Evolutionary conservation across 345 rosid species (phyloP), one percentile per base, ranked within the genome.

Genomic region (Salix dunnii): DNA sequence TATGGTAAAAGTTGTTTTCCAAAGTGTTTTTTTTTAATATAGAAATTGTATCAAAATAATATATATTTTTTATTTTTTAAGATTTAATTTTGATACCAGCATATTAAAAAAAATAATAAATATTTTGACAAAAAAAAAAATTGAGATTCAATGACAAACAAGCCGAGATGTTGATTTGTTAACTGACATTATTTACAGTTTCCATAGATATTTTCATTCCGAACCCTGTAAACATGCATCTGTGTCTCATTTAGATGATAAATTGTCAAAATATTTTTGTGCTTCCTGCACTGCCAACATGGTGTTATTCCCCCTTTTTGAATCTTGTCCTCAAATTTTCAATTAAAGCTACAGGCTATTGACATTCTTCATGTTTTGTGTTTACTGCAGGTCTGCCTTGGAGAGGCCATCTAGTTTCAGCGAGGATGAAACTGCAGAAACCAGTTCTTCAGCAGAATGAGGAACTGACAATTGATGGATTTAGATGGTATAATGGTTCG

Each of bases 371-470:
- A 71, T 71, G 13, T 68, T 28, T 61, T 55, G 53, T 80, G 51
- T 77, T 25, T 78, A 21, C 62, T 71, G 36, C 75, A 89, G 95
- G 78, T 84, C 89, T 77, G 80, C 79, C 71, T 66, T 70, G 68
- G 92, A 87, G 79, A 83, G 82, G 74, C 85, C 84, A 3, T 87
- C 88, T 60, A 87, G 91, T 85, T 86, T 86, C 85, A 92, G 91
- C 36, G 94, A 90, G 73, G 97, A 90, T 75, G 90, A 91, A 78
- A 86, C 89, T 53, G 91, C 86, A 61, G 95, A 87, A 72, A 84
- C 88, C 9, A 86, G 89, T 86, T 87, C 87, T 68, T 87, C 94
- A 17, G 40, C 78, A 79, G 94, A 85, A 64, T 83, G 78, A 83
- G 70, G 62, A 43, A 2, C 31, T 11, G 35, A 69, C 18, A 30